Percentiles rank a stretch among this genome's conserved stretches.
These are phyloP conservation scores for Wickerhamiella kurtzmanii DNA, from an alignment of 805 yeast genomes.

Conservation along the genomic window DNA sequence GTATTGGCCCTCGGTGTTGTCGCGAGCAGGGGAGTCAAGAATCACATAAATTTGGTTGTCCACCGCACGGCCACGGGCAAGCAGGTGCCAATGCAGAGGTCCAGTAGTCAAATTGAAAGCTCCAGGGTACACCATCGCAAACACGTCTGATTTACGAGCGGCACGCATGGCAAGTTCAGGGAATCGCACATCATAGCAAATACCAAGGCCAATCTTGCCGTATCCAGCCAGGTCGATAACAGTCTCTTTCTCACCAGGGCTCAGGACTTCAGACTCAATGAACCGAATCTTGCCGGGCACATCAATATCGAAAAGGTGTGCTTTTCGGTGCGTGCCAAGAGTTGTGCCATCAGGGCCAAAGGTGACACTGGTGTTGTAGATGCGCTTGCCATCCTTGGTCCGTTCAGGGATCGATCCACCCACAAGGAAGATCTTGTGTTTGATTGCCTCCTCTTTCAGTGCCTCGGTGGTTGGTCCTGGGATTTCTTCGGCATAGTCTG, in stretches of 20 bases:
- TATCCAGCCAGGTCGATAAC: conserved; percentile 50
- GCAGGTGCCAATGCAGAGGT: conserved; percentile 72
- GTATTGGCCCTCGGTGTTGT: conserved; percentile 55
- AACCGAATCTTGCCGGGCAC: conserved; percentile 85
- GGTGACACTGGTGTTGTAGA: conserved; percentile 62
- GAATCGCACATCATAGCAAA: conserved; percentile 88
- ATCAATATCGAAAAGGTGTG: conserved; percentile 82
- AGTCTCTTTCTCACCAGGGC: conserved; percentile 74
- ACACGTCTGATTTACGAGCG: conserved; percentile 45
- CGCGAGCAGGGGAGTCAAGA: conserved; percentile 60
- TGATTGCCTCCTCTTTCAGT: conserved; percentile 52
- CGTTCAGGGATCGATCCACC: conserved; percentile 91
- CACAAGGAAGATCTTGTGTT: conserved; percentile 47
- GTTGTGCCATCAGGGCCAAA: conserved; percentile 61
- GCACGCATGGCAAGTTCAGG: conserved; percentile 63
- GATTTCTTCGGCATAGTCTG: conserved; percentile 76
- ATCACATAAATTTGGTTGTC: conserved; percentile 78
- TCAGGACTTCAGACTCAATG: conserved; percentile 61
- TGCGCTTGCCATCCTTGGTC: conserved; percentile 34
- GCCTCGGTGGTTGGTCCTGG: conserved; percentile 59
- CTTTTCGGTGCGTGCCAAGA: conserved; percentile 81
- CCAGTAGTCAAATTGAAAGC: conserved; percentile 93
- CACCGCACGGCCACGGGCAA: conserved; percentile 75
- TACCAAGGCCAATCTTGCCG: conserved; percentile 46
- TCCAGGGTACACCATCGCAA: conserved; percentile 73